Percentiles rank a stretch among this genome's conserved stretches.
Conservation (phyloP, 2,329 filamentous ascomycete genomes). For the Cercospora beticola region DNA sequence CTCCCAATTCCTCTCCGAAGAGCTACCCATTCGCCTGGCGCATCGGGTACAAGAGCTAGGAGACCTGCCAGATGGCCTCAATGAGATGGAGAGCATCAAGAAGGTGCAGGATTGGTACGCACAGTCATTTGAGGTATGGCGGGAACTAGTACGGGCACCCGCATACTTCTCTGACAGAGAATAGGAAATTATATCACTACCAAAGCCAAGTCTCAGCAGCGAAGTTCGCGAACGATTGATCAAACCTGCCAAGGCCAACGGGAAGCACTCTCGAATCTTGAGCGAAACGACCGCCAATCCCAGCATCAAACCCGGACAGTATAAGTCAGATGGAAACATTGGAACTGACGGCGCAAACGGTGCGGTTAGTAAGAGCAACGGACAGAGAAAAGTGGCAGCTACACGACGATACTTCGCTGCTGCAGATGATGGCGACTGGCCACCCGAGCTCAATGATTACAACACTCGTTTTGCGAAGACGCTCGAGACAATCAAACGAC, state of each 20-base stretch:
- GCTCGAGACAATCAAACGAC: constrained; percentile 88
- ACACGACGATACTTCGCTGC: constrained; percentile 76
- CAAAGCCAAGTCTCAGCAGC: constrained; percentile 70
- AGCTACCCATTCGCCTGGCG: constrained; percentile 92
- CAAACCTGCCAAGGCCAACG: constrained; percentile 59
- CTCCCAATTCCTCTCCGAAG: constrained; percentile 96
- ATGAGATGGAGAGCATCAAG: constrained; percentile 95
- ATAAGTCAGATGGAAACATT: constrained; percentile 59
- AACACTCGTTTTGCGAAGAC: constrained; percentile 88
- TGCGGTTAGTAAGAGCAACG: constrained; percentile 49
- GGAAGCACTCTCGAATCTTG: constrained; percentile 65
- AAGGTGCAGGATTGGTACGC: constrained; percentile 98
- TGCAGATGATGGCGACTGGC: constrained; percentile 90
- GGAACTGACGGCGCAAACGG: constrained; percentile 49
- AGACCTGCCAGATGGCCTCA: constrained; percentile 89
- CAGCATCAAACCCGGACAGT: constrained; percentile 80
- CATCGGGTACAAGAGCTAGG: constrained; percentile 94
- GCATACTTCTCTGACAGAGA: constrained; percentile 6
- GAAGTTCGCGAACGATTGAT: constrained; percentile 79
- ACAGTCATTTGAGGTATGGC: constrained; percentile 87
- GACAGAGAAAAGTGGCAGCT: constrained; percentile 46
- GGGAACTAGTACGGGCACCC: constrained; percentile 38
- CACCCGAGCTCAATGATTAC: constrained; percentile 89
- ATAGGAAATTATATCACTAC: constrained; percentile 87
- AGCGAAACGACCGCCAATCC: constrained; percentile 86